Evolutionary conservation across 2,329 filamentous ascomycete species (phyloP), one percentile per base, ranked within the genome.

Genomic region (Botryotinia calthae): DNA sequence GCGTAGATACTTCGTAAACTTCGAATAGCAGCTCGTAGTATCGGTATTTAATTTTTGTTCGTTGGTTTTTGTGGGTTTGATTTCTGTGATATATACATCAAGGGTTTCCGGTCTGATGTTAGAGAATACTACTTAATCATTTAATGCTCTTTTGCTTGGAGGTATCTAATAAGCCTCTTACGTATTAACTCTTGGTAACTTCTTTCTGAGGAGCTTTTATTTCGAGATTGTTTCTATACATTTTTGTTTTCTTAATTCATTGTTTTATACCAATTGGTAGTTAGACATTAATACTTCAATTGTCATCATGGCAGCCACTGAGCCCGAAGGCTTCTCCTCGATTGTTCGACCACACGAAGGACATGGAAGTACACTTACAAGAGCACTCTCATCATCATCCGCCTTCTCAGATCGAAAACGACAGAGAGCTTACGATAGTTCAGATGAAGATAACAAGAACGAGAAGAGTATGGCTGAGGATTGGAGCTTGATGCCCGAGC

Each of bases 401-500:
- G 61, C 61, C 3, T 67, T 76, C 18, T 77, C 77, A 2, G 72
- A 72, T 40, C 70, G 74, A 34, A 61, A 66, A 63, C 56, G 42
- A 22, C 71, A 56, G 66, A 73, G 76, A 22, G 46, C 44, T n/a
- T 78, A 76, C 64, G 77, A 79, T 65, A 75, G 76, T 65, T 42
- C n/a, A 2, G 76, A 76, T 1, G 75, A 76, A 12, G 78, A 78
- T 14, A 54, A 74, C 16, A 70, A 74, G 8, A 64, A 64, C 3
- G 74, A 70, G 28, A 75, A 78, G 40, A 70, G 71, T 22, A 31
- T 73, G n/a, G 71, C 75, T 4, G 69, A 74, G 9, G 77, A 79
- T 64, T 80, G 79, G 79, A 72, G 71, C 16, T 40, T 79, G 72
- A 77, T 80, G 76, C 78, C 78, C 22, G 79, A 80, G 66, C 61